phyloP scores from a whole-genome alignment of 2,329 filamentous ascomycete genomes.

The Metarhizium anisopliae region DNA sequence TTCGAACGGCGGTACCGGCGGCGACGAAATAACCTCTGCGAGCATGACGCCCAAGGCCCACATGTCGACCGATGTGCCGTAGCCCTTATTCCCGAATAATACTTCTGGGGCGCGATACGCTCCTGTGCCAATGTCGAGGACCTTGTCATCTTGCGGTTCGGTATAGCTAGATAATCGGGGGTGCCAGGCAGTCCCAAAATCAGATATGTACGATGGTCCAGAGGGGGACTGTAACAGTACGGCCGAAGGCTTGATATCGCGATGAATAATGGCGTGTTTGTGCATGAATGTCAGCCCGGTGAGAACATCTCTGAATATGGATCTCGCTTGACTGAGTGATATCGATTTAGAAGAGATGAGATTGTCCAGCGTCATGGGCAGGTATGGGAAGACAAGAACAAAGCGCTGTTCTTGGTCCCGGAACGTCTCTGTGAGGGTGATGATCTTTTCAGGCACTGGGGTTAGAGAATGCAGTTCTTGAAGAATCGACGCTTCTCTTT shows the following conservation, averaged over 20 bases:
- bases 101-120: conserved; percentile 86
- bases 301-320: conserved; percentile 59
- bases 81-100: conserved; percentile 72
- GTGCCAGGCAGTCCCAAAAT: conserved; percentile 91
- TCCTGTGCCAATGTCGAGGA: conserved; percentile 89
- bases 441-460: conserved; percentile 26
- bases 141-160: conserved; percentile 64
- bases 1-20: conserved; percentile 64
- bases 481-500: conserved; percentile 71
- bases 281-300: conserved; percentile 65
- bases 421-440: conserved; percentile 67
- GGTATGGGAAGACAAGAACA: conserved; percentile 77
- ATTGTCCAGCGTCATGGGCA: conserved; percentile 57
- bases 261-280: conserved; percentile 68
- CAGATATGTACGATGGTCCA: conserved; percentile 71
- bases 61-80: conserved; percentile 68
- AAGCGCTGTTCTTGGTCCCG: conserved; percentile 61
- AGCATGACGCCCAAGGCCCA: conserved; percentile 84
- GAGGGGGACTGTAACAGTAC: conserved; percentile 60
- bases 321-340: conserved; percentile 20
- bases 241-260: conserved; percentile 90
- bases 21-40: conserved; percentile 57
- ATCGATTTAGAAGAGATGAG: conserved; percentile 14
- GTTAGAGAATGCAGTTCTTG: conserved; percentile 37
- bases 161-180: conserved; percentile 44